A percentile compares a stretch with the other conserved stretches of the same genome.
These are phyloP conservation scores for Microcyclosporella mali DNA, from an alignment of 2,329 filamentous ascomycete species.

Conservation along the genomic window DNA sequence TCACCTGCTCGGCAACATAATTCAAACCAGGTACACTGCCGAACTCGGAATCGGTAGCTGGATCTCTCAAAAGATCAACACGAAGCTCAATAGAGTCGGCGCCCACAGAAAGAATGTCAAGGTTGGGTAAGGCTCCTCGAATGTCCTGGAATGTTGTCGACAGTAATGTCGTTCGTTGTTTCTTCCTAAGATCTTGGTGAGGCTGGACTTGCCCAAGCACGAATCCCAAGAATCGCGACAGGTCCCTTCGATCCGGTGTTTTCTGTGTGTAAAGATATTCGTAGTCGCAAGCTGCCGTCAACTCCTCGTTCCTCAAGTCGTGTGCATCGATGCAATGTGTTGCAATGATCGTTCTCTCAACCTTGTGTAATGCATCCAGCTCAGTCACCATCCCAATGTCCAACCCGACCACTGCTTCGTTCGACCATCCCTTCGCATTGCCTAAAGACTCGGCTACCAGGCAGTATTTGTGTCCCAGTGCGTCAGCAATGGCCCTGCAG, in stretches of 20 bases:
- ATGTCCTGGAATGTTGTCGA: conserved; percentile 87
- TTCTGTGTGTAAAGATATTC: conserved; percentile 76
- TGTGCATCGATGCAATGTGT: conserved; percentile 68
- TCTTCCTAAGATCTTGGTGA: conserved; percentile 70
- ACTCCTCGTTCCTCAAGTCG: conserved; percentile 50
- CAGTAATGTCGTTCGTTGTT: conserved; percentile 74
- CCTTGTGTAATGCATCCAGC: conserved; percentile 53
- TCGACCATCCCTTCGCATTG: conserved; percentile 49
- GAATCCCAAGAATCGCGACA: conserved; percentile 73
- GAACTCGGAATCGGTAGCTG: conserved; percentile 55
- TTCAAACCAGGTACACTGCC: conserved; percentile 67
- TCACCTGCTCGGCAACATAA: conserved; percentile 81
- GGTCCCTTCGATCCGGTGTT: conserved; percentile 66
- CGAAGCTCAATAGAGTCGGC: conserved; percentile 80
- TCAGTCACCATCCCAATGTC: conserved; percentile 50
- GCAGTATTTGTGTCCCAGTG: conserved; percentile 66
- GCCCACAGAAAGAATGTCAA: conserved; percentile 81
- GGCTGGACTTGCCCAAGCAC: conserved; percentile 72
- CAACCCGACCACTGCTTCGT: conserved; percentile 64
- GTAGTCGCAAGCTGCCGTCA: conserved; percentile 69
- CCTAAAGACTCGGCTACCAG: conserved; percentile 50
- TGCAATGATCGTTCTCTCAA: conserved; percentile 63
- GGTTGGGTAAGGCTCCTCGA: conserved; percentile 71
- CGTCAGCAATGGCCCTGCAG: conserved; percentile 68
- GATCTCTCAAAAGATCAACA: conserved; percentile 73